Percentiles rank a stretch among this genome's conserved stretches.
Evolutionary conservation across 2,329 filamentous ascomycete genomes (phyloP).

Genomic region (Samsoniella hepiali): DNA sequence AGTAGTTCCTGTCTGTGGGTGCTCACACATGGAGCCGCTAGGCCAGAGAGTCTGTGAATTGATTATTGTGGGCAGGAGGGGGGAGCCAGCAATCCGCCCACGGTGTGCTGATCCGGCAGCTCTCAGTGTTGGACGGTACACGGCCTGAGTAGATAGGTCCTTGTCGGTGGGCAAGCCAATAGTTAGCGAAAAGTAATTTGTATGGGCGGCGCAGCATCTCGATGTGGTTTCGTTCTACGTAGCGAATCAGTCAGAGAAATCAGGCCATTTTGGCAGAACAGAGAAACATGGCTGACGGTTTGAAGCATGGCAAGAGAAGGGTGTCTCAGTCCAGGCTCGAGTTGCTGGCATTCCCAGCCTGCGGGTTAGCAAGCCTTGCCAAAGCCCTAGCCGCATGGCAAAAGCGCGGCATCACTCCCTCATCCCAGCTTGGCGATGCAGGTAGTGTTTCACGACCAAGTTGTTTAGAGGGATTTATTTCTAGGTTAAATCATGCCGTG

Average conservation of each 20-base stretch:
- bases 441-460: background rate
- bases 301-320: background rate
- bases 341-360: background rate
- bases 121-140: background rate
- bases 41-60: background rate
- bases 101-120: background rate
- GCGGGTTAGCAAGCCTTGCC: background rate
- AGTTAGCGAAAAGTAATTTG: slow-evolving; percentile 1
- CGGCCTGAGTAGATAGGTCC: no score
- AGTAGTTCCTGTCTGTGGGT: background rate
- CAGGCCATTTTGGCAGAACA: background rate
- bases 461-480: background rate
- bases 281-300: background rate
- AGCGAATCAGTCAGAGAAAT: background rate
- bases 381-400: background rate
- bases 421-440: background rate
- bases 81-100: background rate
- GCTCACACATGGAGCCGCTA: background rate
- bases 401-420: background rate
- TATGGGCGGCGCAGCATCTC: background rate
- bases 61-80: slow-evolving; percentile 8
- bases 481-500: background rate
- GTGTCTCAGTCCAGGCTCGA: slow-evolving; percentile 6
- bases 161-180: background rate
- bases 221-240: background rate